phyloP scores from a whole-genome alignment of 2,329 filamentous ascomycete genomes.

The Fusarium burgessii region DNA sequence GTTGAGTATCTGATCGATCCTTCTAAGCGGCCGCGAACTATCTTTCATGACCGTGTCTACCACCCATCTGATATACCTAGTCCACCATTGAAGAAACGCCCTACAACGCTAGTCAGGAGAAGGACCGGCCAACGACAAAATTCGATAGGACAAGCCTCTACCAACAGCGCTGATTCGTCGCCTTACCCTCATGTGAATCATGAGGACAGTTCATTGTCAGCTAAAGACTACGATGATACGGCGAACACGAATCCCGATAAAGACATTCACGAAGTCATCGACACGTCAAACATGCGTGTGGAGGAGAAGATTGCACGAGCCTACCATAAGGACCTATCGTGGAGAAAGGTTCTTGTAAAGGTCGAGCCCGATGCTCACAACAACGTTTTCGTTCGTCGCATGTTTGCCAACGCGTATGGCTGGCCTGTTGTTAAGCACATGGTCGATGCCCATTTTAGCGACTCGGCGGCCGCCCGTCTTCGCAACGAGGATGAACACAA shows the following conservation, averaged over 20 bases:
- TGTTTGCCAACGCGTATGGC: conserved; percentile 97
- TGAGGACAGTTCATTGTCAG: conserved; percentile 58
- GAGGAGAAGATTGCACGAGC: conserved; percentile 98
- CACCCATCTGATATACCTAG: conserved; percentile 92
- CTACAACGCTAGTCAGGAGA: conserved; percentile 52
- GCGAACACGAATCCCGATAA: conserved; percentile 60
- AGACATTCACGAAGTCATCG: conserved; percentile 56
- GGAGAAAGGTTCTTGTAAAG: conserved; percentile 96
- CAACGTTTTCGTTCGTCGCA: conserved; percentile 95
- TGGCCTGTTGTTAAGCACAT: conserved; percentile 98
- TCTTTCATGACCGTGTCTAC: conserved; percentile 97
- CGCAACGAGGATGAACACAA: conserved; percentile 75
- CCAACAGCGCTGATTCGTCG: conserved; percentile 50
- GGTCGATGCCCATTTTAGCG: conserved; percentile 93
- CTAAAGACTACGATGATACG: conserved; percentile 66
- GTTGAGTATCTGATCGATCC: conserved; percentile 88
- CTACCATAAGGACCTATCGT: conserved; percentile 91
- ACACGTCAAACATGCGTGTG: conserved; percentile 81
- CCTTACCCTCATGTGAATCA: conserved; percentile 53
- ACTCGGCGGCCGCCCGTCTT: conserved; percentile 70
- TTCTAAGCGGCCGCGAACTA: conserved; percentile 82
- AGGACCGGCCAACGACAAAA: conserved; percentile 47
- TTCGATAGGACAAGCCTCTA: conserved; percentile 42
- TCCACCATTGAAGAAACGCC: conserved; percentile 73
- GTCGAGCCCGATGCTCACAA: conserved; percentile 98